These are phyloP conservation scores for Talaromyces sp. DNA, from an alignment of 2,329 filamentous ascomycete species.

Conservation along the genomic window DNA sequence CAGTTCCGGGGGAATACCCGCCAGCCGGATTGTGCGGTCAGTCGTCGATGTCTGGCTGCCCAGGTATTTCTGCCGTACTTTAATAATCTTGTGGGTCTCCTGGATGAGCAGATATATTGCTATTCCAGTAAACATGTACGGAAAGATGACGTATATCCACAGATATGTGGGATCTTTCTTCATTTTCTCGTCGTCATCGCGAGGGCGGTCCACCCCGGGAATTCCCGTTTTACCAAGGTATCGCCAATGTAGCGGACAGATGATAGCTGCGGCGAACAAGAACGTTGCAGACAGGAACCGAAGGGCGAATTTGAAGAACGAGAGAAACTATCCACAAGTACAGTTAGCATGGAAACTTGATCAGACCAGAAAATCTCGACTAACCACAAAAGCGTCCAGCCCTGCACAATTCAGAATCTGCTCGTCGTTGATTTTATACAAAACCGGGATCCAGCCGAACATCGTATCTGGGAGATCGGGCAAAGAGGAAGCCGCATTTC, in stretches of 20 bases:
- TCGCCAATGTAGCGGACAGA: constrained; percentile 77
- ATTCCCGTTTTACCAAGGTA: constrained; percentile 47
- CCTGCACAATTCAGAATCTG: constrained; percentile 86
- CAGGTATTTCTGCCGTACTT: constrained; percentile 81
- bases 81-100: constrained; percentile 80
- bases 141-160: constrained; percentile 92
- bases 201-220: constrained; percentile 31
- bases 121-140: constrained; percentile 82
- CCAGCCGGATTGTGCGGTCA: constrained; percentile 85
- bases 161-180: constrained; percentile 54
- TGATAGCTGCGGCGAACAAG: constrained; percentile 72
- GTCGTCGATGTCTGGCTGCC: constrained; percentile 94
- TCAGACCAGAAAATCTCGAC: constrained; percentile 17
- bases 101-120: constrained; percentile 76
- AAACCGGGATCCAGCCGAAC: constrained; percentile 85
- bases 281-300: constrained; percentile 74
- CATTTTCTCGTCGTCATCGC: constrained; percentile 22
- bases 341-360: background rate
- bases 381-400: constrained; percentile 85
- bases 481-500: constrained; percentile 58
- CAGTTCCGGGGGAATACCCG: constrained; percentile 75
- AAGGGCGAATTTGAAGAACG: constrained; percentile 93
- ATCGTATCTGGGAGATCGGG: constrained; percentile 77
- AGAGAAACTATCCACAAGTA: constrained; percentile 59
- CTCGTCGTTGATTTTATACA: constrained; percentile 81